Evolutionary conservation across 139 green algal species (phyloP).

Genomic region (Chloropicon primus): DNA sequence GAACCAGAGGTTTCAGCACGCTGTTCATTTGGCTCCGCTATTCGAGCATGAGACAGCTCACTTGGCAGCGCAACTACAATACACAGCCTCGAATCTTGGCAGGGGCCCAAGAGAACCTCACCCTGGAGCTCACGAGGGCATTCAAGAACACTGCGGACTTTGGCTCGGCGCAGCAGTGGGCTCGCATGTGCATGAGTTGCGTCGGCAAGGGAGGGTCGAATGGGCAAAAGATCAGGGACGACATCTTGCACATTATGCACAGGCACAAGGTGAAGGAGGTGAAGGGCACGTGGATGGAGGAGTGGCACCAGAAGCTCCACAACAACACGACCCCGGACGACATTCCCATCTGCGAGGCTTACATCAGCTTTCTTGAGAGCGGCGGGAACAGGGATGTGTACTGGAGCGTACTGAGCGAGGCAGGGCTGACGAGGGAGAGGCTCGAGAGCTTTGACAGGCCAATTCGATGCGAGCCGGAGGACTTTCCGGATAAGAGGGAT

Average conservation of each 20-base stretch:
- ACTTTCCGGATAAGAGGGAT: slow-evolving; percentile 65
- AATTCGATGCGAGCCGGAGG: slow-evolving; percentile 68
- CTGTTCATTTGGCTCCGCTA: slow-evolving; percentile 94
- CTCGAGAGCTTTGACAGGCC: slow-evolving; percentile 83
- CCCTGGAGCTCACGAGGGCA: slow-evolving; percentile 49
- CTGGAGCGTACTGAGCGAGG: slow-evolving; percentile 74
- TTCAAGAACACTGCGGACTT: slow-evolving; percentile 16
- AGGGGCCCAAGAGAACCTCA: slow-evolving; percentile 76
- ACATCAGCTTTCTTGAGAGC: slow-evolving; percentile 71
- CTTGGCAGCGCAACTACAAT: slow-evolving; percentile 99
- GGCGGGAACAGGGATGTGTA: slow-evolving; percentile 72
- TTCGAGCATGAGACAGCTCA: slow-evolving; percentile 78
- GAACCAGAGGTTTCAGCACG: slow-evolving; percentile 35
- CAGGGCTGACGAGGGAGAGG: slow-evolving; percentile 69
- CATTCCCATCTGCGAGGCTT: slow-evolving; percentile 93
- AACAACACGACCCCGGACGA: slow-evolving; percentile 99
- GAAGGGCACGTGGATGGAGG: slow-evolving; percentile 87
- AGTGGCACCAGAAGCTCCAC: slow-evolving; percentile 92
- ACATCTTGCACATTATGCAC: slow-evolving; percentile 99
- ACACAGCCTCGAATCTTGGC: slow-evolving; percentile 74
- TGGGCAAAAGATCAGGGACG: slow-evolving; percentile 89
- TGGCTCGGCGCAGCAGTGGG: slow-evolving; percentile 72
- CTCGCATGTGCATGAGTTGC: slow-evolving; percentile 64
- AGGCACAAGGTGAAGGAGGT: slow-evolving; percentile 64
- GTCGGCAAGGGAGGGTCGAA: slow-evolving; percentile 82